These are phyloP conservation scores for Oxytropis ochrocephala DNA, from an alignment of 306 rosid species.

Conservation along the genomic window DNA sequence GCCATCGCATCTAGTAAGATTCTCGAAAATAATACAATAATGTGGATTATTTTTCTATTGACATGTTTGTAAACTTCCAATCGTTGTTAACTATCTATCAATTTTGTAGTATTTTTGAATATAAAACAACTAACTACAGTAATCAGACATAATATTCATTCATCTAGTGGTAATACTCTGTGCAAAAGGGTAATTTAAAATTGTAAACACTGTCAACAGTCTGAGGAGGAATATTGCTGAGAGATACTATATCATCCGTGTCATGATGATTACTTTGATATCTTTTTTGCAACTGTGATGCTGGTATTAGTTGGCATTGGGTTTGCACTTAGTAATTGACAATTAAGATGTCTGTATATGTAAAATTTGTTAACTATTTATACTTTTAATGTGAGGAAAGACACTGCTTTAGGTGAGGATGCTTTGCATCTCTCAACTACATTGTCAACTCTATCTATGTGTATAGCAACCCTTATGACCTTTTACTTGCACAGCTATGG, in stretches of 20 bases:
- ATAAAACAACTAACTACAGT: not conserved
- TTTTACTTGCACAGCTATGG: not conserved
- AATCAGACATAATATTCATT: not conserved
- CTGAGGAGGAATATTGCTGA: not conserved
- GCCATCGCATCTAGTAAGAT: conserved; percentile 63
- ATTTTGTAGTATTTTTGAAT: not conserved
- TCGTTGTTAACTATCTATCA: not conserved
- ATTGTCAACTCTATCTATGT: not conserved
- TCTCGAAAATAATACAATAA: not conserved
- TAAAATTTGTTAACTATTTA: too few relatives aligned
- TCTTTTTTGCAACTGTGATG: not conserved
- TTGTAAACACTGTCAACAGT: not conserved
- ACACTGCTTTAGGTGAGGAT: not conserved
- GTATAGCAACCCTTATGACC: not conserved
- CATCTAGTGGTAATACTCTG: not conserved
- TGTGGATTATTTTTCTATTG: not conserved
- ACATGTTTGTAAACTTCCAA: not conserved
- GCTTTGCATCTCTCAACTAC: not conserved
- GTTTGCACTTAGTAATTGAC: not conserved
- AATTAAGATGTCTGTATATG: too few relatives aligned
- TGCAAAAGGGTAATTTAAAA: not conserved
- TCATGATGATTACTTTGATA: not conserved
- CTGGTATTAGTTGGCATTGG: not conserved
- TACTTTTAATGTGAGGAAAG: too few relatives aligned
- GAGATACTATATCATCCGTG: not conserved